Base-by-base conservation (phyloP, 805 yeast genomes). In the Ogataea ramenticola region DNA sequence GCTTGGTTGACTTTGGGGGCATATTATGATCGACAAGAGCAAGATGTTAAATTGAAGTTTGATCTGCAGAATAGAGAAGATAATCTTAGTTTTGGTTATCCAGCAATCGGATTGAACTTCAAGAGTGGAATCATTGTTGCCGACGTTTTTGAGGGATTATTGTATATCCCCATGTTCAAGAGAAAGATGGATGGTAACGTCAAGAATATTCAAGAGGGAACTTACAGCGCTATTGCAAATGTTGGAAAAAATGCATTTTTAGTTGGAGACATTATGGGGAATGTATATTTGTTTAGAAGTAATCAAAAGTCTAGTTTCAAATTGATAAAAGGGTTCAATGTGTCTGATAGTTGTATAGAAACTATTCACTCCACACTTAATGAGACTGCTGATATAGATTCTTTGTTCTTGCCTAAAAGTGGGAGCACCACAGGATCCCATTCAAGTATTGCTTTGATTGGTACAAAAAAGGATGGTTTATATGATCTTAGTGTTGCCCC, bases 201-300 rank as follows among this genome's bases (percentile, higher is more conserved):
- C 3, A 24, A 21, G 15, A 4, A 49, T 2, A 7, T 43, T 7
- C 21, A 34, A 14, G 24, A 32, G 9, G 29, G 45, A 9, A 24
- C 47, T n/a, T 44, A 46, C 4, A 44, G 51, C 8, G 41, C 41
- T 6, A 24, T 53, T 24, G 42, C 38, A 11, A 40, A 36, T 1
- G 29, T 50, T 26, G 49, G 49, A 14, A 39, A 37, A 11, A 49
- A 55, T 40, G 45, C 49, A 9, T 15, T 58, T 7, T 27, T 51
- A 0, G 46, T 54, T 20, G 58, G 61, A 22, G 63, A 58, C 45
- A 5, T 51, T 6, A 36, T 53, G 16, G 63, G 63, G 2, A 58
- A 58, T 36, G 12, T 57, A 14, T 36, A 8, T 20, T 4, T 36
- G 10, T 21, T 34, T 14, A 14, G n/a, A 34, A 20, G 11, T 4